Evolutionary conservation across 202 grass and related monocot species (phyloP).

Genomic region (Setaria viridis): DNA sequence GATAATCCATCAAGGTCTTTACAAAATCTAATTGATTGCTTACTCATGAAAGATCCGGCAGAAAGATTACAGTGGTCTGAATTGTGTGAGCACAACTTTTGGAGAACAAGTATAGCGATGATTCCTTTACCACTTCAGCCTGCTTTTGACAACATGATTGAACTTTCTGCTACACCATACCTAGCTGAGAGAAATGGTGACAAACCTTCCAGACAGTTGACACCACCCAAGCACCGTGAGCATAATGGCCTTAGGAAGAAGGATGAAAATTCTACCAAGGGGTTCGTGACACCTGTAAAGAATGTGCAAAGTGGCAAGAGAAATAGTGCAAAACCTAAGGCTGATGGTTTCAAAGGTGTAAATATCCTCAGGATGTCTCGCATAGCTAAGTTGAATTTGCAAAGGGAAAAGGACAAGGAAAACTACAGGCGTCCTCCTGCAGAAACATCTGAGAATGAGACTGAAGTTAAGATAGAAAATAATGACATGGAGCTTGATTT

Average conservation of each 20-base stretch:
- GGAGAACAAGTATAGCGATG: constrained; percentile 66
- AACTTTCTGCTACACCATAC: constrained; percentile 59
- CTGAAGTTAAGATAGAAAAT: constrained; percentile 96
- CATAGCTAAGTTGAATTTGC: constrained; percentile 94
- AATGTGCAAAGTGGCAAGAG: constrained; percentile 75
- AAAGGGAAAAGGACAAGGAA: constrained; percentile 87
- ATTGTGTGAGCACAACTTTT: constrained; percentile 90
- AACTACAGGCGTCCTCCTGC: constrained; percentile 80
- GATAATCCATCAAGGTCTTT: constrained; percentile 84
- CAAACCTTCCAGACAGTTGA: constrained; percentile 67
- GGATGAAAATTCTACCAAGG: constrained; percentile 73
- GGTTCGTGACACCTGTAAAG: constrained; percentile 67
- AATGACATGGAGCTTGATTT: constrained; percentile 99
- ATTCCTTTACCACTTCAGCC: constrained; percentile 74
- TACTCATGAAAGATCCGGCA: constrained; percentile 92
- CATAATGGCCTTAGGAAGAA: constrained; percentile 53
- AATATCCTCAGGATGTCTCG: constrained; percentile 96
- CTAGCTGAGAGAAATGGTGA: constrained; percentile 83
- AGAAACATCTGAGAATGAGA: constrained; percentile 74
- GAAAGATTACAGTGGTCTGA: constrained; percentile 98
- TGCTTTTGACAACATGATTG: constrained; percentile 78
- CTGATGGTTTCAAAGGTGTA: constrained; percentile 65
- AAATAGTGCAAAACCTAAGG: constrained; percentile 67
- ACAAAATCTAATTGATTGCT: constrained; percentile 81
- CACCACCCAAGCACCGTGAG: constrained; percentile 69